phyloP scores from a whole-genome alignment of 202 grass and related monocot genomes.

The Sporobolus alterniflorus region DNA sequence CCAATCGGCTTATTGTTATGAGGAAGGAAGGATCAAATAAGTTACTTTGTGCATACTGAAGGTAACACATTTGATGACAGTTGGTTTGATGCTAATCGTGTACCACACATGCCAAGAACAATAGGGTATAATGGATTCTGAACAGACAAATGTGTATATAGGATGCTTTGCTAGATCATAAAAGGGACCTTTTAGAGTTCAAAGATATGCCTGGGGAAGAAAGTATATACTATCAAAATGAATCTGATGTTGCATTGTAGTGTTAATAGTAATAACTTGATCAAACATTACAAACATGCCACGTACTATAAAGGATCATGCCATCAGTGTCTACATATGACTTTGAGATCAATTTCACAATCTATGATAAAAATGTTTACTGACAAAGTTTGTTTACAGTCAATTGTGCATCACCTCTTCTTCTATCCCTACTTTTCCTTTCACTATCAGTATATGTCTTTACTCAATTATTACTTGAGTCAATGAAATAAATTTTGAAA shows the following conservation, averaged over 20 bases:
- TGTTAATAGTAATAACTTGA: background rate
- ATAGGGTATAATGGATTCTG: background rate
- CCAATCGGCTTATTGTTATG: conserved; percentile 4
- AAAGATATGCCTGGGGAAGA: background rate
- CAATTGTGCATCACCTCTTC: background rate
- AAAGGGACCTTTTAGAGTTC: background rate
- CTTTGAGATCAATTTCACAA: background rate
- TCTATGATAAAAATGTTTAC: background rate
- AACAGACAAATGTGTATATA: background rate
- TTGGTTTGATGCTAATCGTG: conserved; percentile 26
- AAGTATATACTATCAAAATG: background rate
- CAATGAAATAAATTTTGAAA: conserved; percentile 13
- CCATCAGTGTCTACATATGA: no score
- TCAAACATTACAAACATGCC: background rate
- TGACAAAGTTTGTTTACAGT: conserved; percentile 1
- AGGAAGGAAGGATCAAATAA: conserved; percentile 22
- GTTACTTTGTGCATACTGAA: conserved; percentile 8
- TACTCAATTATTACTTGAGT: background rate
- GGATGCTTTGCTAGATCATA: background rate
- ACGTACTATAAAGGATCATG: background rate
- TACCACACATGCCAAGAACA: conserved; percentile 22
- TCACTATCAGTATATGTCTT: background rate
- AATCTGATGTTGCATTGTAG: background rate
- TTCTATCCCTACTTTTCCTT: background rate
- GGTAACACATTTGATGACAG: conserved; percentile 18